These are phyloP conservation scores for Pichia thaimueangensis DNA, from an alignment of 805 yeast genomes.

Conservation along the genomic window DNA sequence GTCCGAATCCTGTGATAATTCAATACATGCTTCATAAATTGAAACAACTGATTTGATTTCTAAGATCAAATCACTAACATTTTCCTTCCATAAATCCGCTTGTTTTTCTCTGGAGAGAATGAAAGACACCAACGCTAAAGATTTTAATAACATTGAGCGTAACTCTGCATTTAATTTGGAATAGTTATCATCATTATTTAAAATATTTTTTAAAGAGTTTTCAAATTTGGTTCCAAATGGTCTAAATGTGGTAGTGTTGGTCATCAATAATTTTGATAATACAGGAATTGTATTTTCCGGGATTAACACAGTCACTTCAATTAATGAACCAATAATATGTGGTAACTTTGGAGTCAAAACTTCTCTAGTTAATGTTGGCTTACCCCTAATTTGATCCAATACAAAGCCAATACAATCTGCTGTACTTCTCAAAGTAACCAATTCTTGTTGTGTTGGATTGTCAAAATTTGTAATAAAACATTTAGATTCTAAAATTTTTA, in stretches of 20 bases:
- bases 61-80: constrained; percentile 40
- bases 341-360: constrained; percentile 74
- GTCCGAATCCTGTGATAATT: constrained; percentile 50
- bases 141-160: constrained; percentile 37
- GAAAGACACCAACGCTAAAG: constrained; percentile 51
- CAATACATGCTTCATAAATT: constrained; percentile 55
- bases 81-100: constrained; percentile 39
- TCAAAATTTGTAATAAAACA: constrained; percentile 29
- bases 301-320: constrained; percentile 39
- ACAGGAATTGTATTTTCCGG: constrained; percentile 35
- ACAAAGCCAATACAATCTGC: constrained; percentile 37
- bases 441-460: constrained; percentile 21
- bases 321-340: constrained; percentile 46
- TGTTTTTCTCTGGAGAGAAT: constrained; percentile 47
- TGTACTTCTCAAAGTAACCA: constrained; percentile 28
- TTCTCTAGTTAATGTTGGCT: constrained; percentile 80
- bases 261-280: constrained; percentile 38
- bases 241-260: constrained; percentile 74
- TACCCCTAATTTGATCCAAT: constrained; percentile 56
- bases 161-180: constrained; percentile 34
- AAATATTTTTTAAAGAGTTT: constrained; percentile 34
- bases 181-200: constrained; percentile 30
- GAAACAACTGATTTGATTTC: constrained; percentile 50
- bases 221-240: constrained; percentile 67
- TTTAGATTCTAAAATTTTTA: constrained; percentile 36